Evolutionary conservation across 176 grass and related monocot species (phyloP).

Genomic region (Oryza brachyantha): DNA sequence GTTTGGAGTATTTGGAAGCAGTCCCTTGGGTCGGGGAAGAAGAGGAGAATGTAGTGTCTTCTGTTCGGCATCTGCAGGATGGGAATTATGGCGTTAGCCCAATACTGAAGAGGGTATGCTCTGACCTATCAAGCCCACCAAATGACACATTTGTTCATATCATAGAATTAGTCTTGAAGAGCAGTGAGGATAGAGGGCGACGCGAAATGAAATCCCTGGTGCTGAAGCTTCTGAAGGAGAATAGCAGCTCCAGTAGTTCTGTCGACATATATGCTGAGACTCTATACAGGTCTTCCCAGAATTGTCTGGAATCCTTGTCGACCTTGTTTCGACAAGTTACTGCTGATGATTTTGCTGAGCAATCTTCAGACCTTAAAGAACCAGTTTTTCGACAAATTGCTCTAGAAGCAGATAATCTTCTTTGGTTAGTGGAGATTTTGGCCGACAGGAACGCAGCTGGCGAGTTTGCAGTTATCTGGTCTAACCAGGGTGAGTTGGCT

Average conservation of each 20-base stretch:
- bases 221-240: slow-evolving; percentile 89
- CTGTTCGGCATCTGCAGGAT: slow-evolving; percentile 62
- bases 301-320: slow-evolving; percentile 70
- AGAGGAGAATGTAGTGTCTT: slow-evolving; percentile 81
- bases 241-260: slow-evolving; percentile 38
- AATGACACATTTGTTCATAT: slow-evolving; percentile 74
- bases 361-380: slow-evolving; percentile 47
- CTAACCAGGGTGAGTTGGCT: slow-evolving; percentile 65
- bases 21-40: slow-evolving; percentile 93
- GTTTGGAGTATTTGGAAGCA: slow-evolving; percentile 82
- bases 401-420: slow-evolving; percentile 82
- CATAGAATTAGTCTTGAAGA: slow-evolving; percentile 81
- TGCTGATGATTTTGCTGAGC: slow-evolving; percentile 41
- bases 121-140: slow-evolving; percentile 49
- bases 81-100: slow-evolving; percentile 64
- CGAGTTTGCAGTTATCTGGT: slow-evolving; percentile 65
- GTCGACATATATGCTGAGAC: slow-evolving; percentile 52
- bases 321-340: slow-evolving; percentile 61
- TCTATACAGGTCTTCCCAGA: slow-evolving; percentile 62
- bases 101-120: slow-evolving; percentile 77
- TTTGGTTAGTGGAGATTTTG: slow-evolving; percentile 91
- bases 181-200: slow-evolving; percentile 74
- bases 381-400: slow-evolving; percentile 49
- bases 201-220: slow-evolving; percentile 87
- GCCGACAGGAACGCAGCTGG: slow-evolving; percentile 52